Evolutionary conservation across 345 rosid species (phyloP), one percentile per base, ranked within the genome.

Genomic region (Eucalyptus marginata): DNA sequence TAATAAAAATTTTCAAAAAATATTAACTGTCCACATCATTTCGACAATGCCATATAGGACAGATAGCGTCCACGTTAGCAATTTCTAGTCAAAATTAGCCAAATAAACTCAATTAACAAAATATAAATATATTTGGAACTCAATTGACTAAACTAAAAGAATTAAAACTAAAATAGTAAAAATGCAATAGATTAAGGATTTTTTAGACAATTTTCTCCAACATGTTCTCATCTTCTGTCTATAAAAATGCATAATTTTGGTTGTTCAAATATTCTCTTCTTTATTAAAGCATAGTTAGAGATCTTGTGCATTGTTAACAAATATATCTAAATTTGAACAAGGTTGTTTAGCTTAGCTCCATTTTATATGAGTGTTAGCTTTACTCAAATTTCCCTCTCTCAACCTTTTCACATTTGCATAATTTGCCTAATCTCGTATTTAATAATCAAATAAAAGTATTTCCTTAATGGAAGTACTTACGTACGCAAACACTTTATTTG

Each of bases 21-120:
- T 22, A 56, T 56, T 56, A 56, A 56, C 12, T 18, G 7, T 52
- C 58, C 58, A 52, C 58, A 1, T 18, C 24, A 52, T 52, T 1
- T 1, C 24, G 3, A 52, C 4, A 18, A 1, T 18, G 56, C 4
- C 0, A 52, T 18, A 9, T 52, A 52, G 10, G 4, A 52, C 20
- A 52, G 24, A 52, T 52, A 9, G 24, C 56, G 2, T 52, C 10
- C 56, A 56, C 12, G 4, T 56, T 8, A 56, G 27, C 6, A 10
- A 56, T 56, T 56, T 9, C 0, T 56, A 56, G 7, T 50, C 20
- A 50, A 15, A 50, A 50, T 50, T 50, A 16, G 3, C 2, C 13
- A 22, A 56, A 22, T 56, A 0, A 1, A 56, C 3, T 56, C 62
- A 56, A 56, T 9, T 56, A 29, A 56, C 0, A 56, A 56, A 56